A percentile compares a stretch with the other conserved stretches of the same genome.
Evolutionary conservation across 2,329 filamentous ascomycete species (phyloP).

Genomic region (Monilinia fructigena): DNA sequence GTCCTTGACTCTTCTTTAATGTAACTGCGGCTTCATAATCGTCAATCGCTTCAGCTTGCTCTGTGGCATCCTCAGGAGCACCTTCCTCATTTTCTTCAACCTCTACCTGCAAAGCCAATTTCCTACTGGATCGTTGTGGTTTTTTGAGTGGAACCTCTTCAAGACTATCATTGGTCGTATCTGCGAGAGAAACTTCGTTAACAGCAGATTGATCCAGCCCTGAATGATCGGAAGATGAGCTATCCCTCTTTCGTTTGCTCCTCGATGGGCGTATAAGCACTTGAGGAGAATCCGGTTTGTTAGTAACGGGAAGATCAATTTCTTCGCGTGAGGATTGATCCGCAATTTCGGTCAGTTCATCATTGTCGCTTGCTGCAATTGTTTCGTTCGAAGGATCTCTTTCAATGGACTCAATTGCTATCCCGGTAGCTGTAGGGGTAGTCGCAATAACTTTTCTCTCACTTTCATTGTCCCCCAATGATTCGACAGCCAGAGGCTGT

Average conservation of each 20-base stretch:
- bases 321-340: not conserved
- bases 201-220: not conserved
- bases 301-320: not conserved
- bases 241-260: constrained; percentile 33
- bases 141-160: not conserved
- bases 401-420: constrained; percentile 15
- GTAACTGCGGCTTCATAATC: constrained; percentile 42
- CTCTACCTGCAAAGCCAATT: constrained; percentile 1
- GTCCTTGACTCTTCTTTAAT: constrained; percentile 43
- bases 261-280: constrained; percentile 21
- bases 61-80: constrained; percentile 10
- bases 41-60: constrained; percentile 37
- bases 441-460: not conserved
- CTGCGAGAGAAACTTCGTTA: not conserved
- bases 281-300: not conserved
- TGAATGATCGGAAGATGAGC: constrained; percentile 15
- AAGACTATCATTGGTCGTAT: not conserved
- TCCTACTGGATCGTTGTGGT: constrained; percentile 10
- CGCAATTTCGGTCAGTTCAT: not conserved
- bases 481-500: not conserved
- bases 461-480: not conserved
- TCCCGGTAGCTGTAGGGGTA: not conserved
- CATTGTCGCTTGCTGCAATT: not conserved
- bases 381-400: not conserved
- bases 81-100: not conserved